These are phyloP conservation scores for Coleophoma cylindrospora DNA, from an alignment of 2,329 filamentous ascomycete genomes.

Conservation along the genomic window DNA sequence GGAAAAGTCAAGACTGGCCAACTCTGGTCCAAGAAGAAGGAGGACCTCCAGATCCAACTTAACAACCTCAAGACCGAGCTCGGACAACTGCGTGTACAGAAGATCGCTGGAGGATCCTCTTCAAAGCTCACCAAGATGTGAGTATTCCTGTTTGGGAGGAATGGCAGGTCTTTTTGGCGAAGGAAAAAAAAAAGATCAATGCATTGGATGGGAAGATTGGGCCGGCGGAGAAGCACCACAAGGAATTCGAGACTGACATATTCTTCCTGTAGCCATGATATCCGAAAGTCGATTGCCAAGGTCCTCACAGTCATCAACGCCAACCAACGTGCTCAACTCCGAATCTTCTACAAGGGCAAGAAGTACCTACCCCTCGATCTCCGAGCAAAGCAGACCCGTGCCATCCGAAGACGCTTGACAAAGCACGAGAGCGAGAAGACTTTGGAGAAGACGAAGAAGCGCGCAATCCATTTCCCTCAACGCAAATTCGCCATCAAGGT, in stretches of 20 bases:
- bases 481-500: slow-evolving; percentile 98
- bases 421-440: slow-evolving; percentile 80
- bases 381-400: slow-evolving; percentile 96
- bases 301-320: slow-evolving; percentile 99
- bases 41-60: slow-evolving; percentile 93
- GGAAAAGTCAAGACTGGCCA: slow-evolving; percentile 86
- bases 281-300: slow-evolving; percentile 99
- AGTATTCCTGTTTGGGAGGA: slow-evolving; percentile 30
- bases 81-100: slow-evolving; percentile 94
- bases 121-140: slow-evolving; percentile 98
- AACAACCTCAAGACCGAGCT: slow-evolving; percentile 95
- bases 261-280: slow-evolving; percentile 69
- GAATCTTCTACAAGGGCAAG: slow-evolving; percentile 99
- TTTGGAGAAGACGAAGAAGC: slow-evolving; percentile 97
- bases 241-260: slow-evolving; percentile 7
- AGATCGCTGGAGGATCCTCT: slow-evolving; percentile 87
- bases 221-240: slow-evolving; percentile 3
- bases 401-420: slow-evolving; percentile 91
- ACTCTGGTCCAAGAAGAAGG: slow-evolving; percentile 99
- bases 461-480: slow-evolving; percentile 91
- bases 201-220: neutral
- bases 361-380: slow-evolving; percentile 99
- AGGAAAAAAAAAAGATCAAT: too few species aligned
- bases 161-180: too few species aligned
- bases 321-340: slow-evolving; percentile 97